These are phyloP conservation scores for Aspergillus candidus DNA, from an alignment of 2,329 filamentous ascomycete genomes.

Conservation along the genomic window DNA sequence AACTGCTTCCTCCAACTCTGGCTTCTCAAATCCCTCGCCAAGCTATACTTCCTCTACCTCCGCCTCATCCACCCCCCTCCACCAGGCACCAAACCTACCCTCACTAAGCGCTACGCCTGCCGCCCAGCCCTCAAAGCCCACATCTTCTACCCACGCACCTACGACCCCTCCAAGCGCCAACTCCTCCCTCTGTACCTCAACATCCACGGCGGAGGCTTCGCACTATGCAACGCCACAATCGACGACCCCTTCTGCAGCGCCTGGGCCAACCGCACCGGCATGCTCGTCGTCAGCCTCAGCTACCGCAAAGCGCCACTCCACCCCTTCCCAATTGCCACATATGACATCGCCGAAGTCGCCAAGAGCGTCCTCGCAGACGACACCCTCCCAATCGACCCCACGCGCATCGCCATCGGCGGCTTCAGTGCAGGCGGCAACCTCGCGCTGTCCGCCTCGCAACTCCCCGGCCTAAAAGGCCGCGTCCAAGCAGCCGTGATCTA, in stretches of 20 bases:
- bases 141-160: conserved; percentile 9
- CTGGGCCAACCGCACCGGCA: conserved; percentile 37
- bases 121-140: conserved; percentile 3
- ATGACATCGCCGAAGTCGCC: conserved; percentile 44
- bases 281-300: conserved; percentile 45
- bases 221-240: conserved; percentile 37
- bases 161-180: conserved; percentile 16
- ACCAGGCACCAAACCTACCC: background rate
- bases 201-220: conserved; percentile 44
- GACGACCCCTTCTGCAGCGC: conserved; percentile 45
- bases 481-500: conserved; percentile 38
- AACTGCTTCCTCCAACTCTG: conserved; percentile 19
- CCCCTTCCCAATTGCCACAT: conserved; percentile 39
- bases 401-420: conserved; percentile 40
- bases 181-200: conserved; percentile 41
- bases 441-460: conserved; percentile 37
- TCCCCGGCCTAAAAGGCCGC: conserved; percentile 29
- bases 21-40: conserved; percentile 12
- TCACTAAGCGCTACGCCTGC: conserved; percentile 1
- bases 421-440: conserved; percentile 51
- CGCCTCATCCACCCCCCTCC: conserved; percentile 7
- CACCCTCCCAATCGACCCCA: conserved; percentile 42
- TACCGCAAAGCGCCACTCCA: conserved; percentile 44
- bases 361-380: conserved; percentile 40
- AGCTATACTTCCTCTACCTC: conserved; percentile 8